A percentile compares a stretch with the other conserved stretches of the same genome.
Conservation (phyloP, 352 stramenopile species). For the Phytophthora ramorum region DNA sequence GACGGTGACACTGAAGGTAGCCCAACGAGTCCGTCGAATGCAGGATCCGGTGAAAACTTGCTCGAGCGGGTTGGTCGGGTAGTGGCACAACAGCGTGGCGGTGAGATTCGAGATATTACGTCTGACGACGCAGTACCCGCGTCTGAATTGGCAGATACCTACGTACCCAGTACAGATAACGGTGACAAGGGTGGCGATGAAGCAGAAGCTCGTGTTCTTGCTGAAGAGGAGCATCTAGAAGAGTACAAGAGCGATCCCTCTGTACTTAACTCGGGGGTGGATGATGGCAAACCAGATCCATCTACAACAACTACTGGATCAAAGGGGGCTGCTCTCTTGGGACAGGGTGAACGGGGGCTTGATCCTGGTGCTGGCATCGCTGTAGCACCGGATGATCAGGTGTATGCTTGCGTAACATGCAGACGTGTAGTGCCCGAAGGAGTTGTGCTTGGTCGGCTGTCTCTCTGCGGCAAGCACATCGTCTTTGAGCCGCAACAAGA, state of each 20-base stretch:
- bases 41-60: conserved; percentile 46
- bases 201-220: conserved; percentile 9
- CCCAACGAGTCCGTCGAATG: conserved; percentile 20
- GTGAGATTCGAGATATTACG: conserved; percentile 85
- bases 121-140: conserved; percentile 45
- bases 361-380: conserved; percentile 75
- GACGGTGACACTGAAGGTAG: conserved; percentile 41
- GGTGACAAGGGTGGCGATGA: conserved; percentile 22
- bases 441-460: conserved; percentile 70
- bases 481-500: conserved; percentile 67
- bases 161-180: conserved; percentile 28
- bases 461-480: conserved; percentile 66
- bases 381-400: conserved; percentile 62
- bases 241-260: conserved; percentile 24
- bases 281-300: conserved; percentile 15
- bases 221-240: conserved; percentile 31
- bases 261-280: neutral
- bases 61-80: conserved; percentile 76
- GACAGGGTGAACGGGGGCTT: conserved; percentile 58
- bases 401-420: conserved; percentile 68
- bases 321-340: conserved; percentile 25
- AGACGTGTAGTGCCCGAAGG: conserved; percentile 81
- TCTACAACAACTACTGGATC: conserved; percentile 8
- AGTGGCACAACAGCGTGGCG: conserved; percentile 72
- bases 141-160: conserved; percentile 35